These are phyloP conservation scores for Hypoxylon fragiforme DNA, from an alignment of 495 filamentous ascomycete species.

Conservation along the genomic window DNA sequence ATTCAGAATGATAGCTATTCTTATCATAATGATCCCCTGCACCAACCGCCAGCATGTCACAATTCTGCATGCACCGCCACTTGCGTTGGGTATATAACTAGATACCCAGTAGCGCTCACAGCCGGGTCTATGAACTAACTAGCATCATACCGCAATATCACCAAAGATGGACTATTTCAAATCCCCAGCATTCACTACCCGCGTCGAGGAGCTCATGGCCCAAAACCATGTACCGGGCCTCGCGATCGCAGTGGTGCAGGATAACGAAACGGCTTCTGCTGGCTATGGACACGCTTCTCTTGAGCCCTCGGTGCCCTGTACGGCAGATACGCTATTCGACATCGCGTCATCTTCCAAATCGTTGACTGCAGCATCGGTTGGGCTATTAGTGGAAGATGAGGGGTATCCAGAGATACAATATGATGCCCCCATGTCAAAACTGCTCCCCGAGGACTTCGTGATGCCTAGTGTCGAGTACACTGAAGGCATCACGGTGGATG, in stretches of 20 bases:
- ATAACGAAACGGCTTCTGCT: constrained; percentile 34
- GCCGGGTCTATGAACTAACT: too few relatives aligned
- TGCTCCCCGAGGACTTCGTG: constrained; percentile 60
- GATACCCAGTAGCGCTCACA: too few relatives aligned
- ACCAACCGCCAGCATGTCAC: too few relatives aligned
- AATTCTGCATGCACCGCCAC: too few relatives aligned
- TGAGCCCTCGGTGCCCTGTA: constrained; percentile 40
- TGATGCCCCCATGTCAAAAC: constrained; percentile 46
- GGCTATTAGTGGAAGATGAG: constrained; percentile 51
- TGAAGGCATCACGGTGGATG: constrained; percentile 51
- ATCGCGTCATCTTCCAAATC: constrained; percentile 57
- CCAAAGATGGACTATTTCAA: constrained; percentile 12
- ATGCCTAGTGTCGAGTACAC: constrained; percentile 50
- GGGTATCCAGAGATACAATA: constrained; percentile 46
- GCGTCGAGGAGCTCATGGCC: constrained; percentile 42
- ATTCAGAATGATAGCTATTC: too few relatives aligned
- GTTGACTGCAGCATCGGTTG: constrained; percentile 54
- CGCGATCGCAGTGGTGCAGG: constrained; percentile 49
- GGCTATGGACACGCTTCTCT: constrained; percentile 28
- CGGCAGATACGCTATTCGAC: constrained; percentile 42
- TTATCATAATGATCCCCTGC: too few relatives aligned
- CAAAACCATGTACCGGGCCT: constrained; percentile 54
- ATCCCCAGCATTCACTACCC: constrained; percentile 12
- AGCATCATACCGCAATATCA: too few relatives aligned
- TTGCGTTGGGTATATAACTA: too few relatives aligned